Percentiles rank a stretch among this genome's conserved stretches.
Evolutionary conservation across 768 basidiomycete species (phyloP).

Genomic region (Russula earlei): DNA sequence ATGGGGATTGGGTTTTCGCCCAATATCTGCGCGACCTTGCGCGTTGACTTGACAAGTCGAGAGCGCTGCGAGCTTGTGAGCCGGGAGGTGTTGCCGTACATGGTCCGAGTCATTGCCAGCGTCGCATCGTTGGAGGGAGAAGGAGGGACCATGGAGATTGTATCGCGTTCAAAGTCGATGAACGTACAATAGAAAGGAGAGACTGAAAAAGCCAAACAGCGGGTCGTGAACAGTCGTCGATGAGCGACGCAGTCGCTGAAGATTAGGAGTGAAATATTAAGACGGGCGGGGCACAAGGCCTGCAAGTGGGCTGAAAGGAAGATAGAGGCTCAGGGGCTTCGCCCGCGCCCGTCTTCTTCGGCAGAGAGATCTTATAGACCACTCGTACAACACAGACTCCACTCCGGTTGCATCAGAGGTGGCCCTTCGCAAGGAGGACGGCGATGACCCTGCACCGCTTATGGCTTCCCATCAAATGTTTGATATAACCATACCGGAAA

Average conservation of each 20-base stretch:
- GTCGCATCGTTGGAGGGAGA: not conserved
- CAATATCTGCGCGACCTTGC: conserved; percentile 18
- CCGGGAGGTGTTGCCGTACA: not conserved
- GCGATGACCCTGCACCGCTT: not conserved
- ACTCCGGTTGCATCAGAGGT: not conserved
- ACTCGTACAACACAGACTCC: not conserved
- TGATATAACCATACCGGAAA: not conserved
- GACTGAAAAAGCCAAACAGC: not conserved
- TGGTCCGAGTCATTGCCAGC: no score
- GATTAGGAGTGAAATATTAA: not conserved
- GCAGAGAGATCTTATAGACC: conserved; percentile 5
- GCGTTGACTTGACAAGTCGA: conserved; percentile 12
- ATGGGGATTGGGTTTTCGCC: conserved; percentile 14
- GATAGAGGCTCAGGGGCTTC: not conserved
- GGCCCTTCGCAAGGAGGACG: not conserved
- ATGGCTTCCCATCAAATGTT: not conserved
- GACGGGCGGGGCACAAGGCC: not conserved
- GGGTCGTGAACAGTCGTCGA: not conserved
- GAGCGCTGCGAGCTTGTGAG: conserved; percentile 12
- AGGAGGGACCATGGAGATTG: not conserved
- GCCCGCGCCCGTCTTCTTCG: not conserved
- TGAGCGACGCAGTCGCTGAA: conserved; percentile 3
- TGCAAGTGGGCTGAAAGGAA: not conserved
- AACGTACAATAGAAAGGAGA: not conserved
- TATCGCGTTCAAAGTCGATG: not conserved